phyloP scores from a whole-genome alignment of 2,329 filamentous ascomycete species.

The Helminthosporium solani region DNA sequence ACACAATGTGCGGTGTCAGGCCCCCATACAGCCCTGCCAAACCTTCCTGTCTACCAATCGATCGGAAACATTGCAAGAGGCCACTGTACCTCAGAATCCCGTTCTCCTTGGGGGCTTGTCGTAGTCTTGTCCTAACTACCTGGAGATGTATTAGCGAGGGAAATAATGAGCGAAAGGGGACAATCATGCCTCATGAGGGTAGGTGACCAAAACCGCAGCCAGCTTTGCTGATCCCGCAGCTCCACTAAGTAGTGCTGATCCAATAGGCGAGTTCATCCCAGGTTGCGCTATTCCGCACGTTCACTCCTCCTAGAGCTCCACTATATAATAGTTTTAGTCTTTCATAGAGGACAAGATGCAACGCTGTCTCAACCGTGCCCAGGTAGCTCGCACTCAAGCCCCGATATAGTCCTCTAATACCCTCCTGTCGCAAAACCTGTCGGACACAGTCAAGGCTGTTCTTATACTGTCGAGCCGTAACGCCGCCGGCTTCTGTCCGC shows the following conservation, averaged over 20 bases:
- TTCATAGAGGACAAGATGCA: slow-evolving; percentile 42
- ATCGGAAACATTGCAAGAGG: slow-evolving; percentile 37
- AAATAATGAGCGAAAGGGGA: not conserved
- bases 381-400: slow-evolving; percentile 31
- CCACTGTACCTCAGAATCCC: slow-evolving; percentile 40
- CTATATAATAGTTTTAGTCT: slow-evolving; percentile 28
- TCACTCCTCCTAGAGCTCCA: slow-evolving; percentile 18
- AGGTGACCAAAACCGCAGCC: slow-evolving; percentile 35
- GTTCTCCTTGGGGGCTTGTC: slow-evolving; percentile 39
- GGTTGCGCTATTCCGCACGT: slow-evolving; percentile 20
- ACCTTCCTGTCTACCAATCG: slow-evolving; percentile 40
- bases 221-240: slow-evolving; percentile 40
- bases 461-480: slow-evolving; percentile 8
- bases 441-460: slow-evolving; percentile 11
- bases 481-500: slow-evolving; percentile 3
- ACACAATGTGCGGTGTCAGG: slow-evolving; percentile 39
- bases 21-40: slow-evolving; percentile 40
- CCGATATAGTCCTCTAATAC: slow-evolving; percentile 12
- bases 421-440: slow-evolving; percentile 12
- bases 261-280: slow-evolving; percentile 29
- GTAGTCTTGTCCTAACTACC: slow-evolving; percentile 41
- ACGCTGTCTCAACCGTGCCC: slow-evolving; percentile 39
- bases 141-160: slow-evolving; percentile 10
- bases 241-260: slow-evolving; percentile 37
- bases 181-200: slow-evolving; percentile 41